Base-by-base conservation (phyloP, 2,329 filamentous ascomycete genomes). In the Penicillium sp. region DNA sequence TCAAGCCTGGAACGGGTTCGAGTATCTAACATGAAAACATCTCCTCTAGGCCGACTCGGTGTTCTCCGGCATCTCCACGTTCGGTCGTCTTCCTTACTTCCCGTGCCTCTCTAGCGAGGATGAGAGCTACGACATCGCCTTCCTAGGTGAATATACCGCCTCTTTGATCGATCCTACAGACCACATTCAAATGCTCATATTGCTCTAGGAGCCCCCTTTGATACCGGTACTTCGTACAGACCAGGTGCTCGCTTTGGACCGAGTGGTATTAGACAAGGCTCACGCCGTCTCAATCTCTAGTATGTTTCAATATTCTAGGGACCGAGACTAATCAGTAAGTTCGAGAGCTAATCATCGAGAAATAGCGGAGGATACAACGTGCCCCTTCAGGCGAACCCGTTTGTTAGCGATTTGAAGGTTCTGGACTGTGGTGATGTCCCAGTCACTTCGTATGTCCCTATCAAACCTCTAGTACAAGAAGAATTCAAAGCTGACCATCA, bases 1-100 rank as follows among this genome's bases (percentile, higher is more conserved):
- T 37, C 19, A 7, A 35, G 4, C 13, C 12, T 6, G 2, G 24
- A 28, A 1, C n/a, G 19, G 22, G 12, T 35, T 35, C 10, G 10
- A 35, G 26, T 19, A 19, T 8, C 49, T 51, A 35, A 51, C 10
- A 22, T 3, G 9, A 15, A n/a, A 28, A 12, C 40, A 26, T 38
- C 49, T 37, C n/a, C 28, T 49, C 40, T 51, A 93, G 89, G 91
- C 91, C 62, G 91, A 96, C 76, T 93, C 91, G 0, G 91, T 95
- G 61, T 96, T 95, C 79, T 94, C 91, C 1, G 92, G 92, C 30
- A 95, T 96, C 72, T 91, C 90, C 0, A 96, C 92, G 8, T 95
- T 95, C 73, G 92, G 91, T 12, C 88, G 91, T 55, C 80, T 95
- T 45, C 88, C 89, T 6, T 95, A 96, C 78, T 86, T 85, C 61